These are phyloP conservation scores for Sporopachydermia lactativora DNA, from an alignment of 805 yeast genomes.

Conservation along the genomic window DNA sequence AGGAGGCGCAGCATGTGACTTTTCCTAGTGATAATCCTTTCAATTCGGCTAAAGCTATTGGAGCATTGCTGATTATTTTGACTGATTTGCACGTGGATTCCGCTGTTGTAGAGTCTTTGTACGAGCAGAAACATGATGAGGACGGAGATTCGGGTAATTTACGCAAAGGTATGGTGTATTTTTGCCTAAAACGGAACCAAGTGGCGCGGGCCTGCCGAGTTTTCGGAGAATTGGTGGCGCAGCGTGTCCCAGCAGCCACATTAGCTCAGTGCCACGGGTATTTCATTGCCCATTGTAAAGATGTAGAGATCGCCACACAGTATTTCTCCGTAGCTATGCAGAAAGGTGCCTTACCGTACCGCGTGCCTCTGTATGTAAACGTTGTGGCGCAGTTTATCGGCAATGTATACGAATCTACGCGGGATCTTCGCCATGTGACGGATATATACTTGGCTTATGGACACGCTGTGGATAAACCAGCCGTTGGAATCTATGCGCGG, in stretches of 20 bases:
- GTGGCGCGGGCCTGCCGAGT: constrained; percentile 49
- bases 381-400: constrained; percentile 49
- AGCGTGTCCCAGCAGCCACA: constrained; percentile 27
- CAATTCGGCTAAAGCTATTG: constrained; percentile 1
- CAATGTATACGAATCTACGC: constrained; percentile 43
- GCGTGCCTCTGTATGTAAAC: constrained; percentile 57
- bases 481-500: constrained; percentile 60
- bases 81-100: constrained; percentile 19
- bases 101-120: constrained; percentile 18
- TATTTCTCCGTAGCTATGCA: constrained; percentile 59
- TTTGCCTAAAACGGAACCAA: constrained; percentile 51
- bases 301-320: constrained; percentile 53
- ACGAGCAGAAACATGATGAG: constrained; percentile 13
- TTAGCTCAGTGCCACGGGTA: constrained; percentile 59
- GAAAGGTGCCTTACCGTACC: constrained; percentile 59
- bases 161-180: constrained; percentile 59
- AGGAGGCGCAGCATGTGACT: not conserved
- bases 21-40: not conserved
- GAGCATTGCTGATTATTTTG: not conserved
- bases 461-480: constrained; percentile 38
- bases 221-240: constrained; percentile 44
- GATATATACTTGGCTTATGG: constrained; percentile 35
- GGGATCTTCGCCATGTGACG: constrained; percentile 42
- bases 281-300: constrained; percentile 67
- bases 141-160: constrained; percentile 23